A percentile compares a stretch with the other conserved stretches of the same genome.
phyloP scores from a whole-genome alignment of 768 basidiomycete genomes.

The Phanerochaete sordida region DNA sequence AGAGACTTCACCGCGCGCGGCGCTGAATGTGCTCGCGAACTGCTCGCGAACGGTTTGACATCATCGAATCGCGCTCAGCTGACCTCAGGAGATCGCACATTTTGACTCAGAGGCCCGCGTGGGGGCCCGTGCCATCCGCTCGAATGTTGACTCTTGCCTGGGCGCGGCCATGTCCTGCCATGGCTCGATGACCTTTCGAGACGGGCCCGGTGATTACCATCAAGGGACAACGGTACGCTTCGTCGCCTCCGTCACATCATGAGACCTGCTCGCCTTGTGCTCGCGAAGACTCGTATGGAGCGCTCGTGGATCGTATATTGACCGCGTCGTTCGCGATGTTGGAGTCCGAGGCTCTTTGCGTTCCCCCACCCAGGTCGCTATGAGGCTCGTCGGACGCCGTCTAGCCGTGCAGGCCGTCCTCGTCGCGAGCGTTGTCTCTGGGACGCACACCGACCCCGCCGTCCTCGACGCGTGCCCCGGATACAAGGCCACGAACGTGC shows the following conservation, averaged over 20 bases:
- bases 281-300: neutral
- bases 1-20: neutral
- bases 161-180: neutral
- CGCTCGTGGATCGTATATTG: neutral
- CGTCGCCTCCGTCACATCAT: neutral
- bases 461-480: constrained; percentile 57
- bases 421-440: constrained; percentile 7
- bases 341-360: neutral
- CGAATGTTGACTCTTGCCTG: neutral
- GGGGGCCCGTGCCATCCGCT: neutral
- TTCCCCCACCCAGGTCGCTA: neutral
- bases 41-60: neutral
- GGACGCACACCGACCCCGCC: constrained; percentile 22
- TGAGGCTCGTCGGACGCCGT: neutral
- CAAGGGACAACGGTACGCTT: neutral
- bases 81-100: neutral
- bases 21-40: neutral
- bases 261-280: neutral
- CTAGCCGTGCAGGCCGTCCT: neutral
- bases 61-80: neutral
- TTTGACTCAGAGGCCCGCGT: neutral
- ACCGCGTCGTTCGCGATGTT: neutral
- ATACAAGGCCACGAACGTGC: constrained; percentile 48
- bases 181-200: neutral
- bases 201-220: neutral